These are phyloP conservation scores for Spergularia bocconei DNA, from an alignment of 148 eudicot genomes.

Conservation along the genomic window DNA sequence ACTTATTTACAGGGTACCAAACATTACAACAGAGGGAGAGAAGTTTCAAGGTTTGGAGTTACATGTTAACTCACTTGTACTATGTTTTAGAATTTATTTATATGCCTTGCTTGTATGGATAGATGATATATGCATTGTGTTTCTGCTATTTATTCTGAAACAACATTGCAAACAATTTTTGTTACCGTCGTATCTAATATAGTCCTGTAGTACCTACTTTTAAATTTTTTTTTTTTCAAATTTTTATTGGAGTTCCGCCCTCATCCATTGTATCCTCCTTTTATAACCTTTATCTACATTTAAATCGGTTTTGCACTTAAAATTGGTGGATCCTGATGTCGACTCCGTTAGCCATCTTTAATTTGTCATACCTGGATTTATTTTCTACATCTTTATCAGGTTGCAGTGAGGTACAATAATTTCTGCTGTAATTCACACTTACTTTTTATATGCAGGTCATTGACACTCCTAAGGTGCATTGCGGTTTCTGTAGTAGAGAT, in stretches of 20 bases:
- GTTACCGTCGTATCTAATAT: no score
- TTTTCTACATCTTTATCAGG: not conserved
- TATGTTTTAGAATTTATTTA: not conserved
- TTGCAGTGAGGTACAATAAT: not conserved
- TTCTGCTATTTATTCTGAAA: not conserved
- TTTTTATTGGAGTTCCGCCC: no score
- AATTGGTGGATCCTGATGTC: no score
- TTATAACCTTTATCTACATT: no score
- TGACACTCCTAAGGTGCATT: slow-evolving; percentile 59
- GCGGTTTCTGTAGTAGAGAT: slow-evolving; percentile 84
- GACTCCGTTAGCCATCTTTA: no score
- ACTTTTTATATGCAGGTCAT: slow-evolving; percentile 43
- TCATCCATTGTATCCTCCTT: no score
- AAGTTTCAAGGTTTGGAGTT: slow-evolving; percentile 64
- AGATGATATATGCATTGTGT: not conserved
- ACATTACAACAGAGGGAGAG: slow-evolving; percentile 67
- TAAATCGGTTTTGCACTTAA: no score
- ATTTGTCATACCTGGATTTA: not conserved
- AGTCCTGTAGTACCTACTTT: no score
- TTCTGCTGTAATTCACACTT: not conserved
- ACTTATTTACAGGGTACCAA: slow-evolving; percentile 87
- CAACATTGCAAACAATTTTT: not conserved
- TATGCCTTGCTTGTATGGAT: not conserved
- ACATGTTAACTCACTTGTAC: slow-evolving; percentile 13
- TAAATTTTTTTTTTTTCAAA: no score